These are phyloP conservation scores for Scheffersomyces lignicola DNA, from an alignment of 1,139 yeast genomes.

Conservation along the genomic window DNA sequence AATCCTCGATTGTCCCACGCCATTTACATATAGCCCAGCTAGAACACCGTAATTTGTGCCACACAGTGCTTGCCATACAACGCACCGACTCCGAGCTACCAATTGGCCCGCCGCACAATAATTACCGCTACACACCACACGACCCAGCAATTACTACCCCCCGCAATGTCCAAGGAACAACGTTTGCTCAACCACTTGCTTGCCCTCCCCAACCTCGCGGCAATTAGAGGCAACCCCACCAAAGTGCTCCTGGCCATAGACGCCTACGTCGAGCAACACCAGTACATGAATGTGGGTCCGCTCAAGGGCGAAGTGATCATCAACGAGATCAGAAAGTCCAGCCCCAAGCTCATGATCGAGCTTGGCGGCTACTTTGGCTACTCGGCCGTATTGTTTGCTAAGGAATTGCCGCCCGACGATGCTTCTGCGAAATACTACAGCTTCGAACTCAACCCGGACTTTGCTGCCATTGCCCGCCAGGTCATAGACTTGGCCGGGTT, in stretches of 20 bases:
- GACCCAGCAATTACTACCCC: too few relatives aligned
- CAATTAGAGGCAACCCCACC: conserved; percentile 27
- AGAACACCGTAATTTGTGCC: too few relatives aligned
- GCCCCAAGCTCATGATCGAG: conserved; percentile 40
- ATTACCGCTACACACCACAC: too few relatives aligned
- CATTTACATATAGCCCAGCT: too few relatives aligned
- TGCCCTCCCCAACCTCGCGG: conserved; percentile 21
- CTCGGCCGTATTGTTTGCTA: conserved; percentile 39
- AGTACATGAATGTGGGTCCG: conserved; percentile 35
- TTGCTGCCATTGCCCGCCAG: conserved; percentile 31
- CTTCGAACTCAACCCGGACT: conserved; percentile 36
- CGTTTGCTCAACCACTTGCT: conserved; percentile 23
- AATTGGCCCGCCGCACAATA: too few relatives aligned
- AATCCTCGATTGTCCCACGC: too few relatives aligned
- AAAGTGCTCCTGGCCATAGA: conserved; percentile 34
- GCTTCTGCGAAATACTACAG: conserved; percentile 33
- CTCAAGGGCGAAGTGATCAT: conserved; percentile 31
- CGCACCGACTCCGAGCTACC: too few relatives aligned
- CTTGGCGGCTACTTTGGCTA: conserved; percentile 49
- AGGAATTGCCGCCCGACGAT: conserved; percentile 20
- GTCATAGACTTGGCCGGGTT: conserved; percentile 41
- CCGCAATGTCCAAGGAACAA: conserved; percentile 17
- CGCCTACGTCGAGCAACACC: conserved; percentile 15
- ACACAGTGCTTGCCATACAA: too few relatives aligned
- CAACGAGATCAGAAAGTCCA: conserved; percentile 21